Evolutionary conservation across 1,139 yeast species (phyloP).

Genomic region (Magnusiomyces tetraspermus): DNA sequence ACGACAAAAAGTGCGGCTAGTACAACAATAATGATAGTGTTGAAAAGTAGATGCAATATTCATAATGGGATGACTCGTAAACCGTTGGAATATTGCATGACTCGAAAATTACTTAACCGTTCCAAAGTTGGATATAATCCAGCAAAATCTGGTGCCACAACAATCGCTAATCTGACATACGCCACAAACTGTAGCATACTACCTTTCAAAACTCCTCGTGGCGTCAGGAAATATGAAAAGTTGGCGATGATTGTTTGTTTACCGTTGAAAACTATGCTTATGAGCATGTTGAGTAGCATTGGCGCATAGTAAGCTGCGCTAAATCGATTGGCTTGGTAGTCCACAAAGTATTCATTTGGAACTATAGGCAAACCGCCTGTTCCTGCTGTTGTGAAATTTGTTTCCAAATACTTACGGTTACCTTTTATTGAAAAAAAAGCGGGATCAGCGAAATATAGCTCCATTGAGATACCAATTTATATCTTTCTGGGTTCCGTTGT

Average conservation of each 20-base stretch:
- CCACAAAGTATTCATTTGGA: conserved; percentile 23
- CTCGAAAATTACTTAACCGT: conserved; percentile 30
- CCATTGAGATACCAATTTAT: conserved; percentile 12
- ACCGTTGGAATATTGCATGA: conserved; percentile 35
- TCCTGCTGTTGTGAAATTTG: conserved; percentile 20
- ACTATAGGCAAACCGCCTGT: conserved; percentile 29
- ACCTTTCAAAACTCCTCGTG: conserved; percentile 29
- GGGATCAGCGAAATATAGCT: conserved; percentile 4
- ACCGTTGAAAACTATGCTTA: conserved; percentile 28
- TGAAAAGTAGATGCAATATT: conserved; percentile 29
- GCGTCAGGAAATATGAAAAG: conserved; percentile 30
- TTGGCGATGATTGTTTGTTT: conserved; percentile 24
- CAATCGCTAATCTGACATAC: conserved; percentile 31
- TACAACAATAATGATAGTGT: conserved; percentile 22
- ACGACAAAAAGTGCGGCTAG: conserved; percentile 25
- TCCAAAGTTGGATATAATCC: conserved; percentile 33
- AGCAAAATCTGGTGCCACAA: conserved; percentile 32
- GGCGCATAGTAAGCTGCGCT: conserved; percentile 22
- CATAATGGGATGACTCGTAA: conserved; percentile 31
- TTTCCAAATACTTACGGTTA: conserved; percentile 16
- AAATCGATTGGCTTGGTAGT: conserved; percentile 22
- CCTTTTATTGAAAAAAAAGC: conserved; percentile 18
- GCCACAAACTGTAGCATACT: conserved; percentile 30
- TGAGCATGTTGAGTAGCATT: conserved; percentile 24
- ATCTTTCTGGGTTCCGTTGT: neutral